A percentile compares a stretch with the other conserved stretches of the same genome.
Evolutionary conservation across 306 rosid species (phyloP).

Genomic region (Hippophae tibetana): DNA sequence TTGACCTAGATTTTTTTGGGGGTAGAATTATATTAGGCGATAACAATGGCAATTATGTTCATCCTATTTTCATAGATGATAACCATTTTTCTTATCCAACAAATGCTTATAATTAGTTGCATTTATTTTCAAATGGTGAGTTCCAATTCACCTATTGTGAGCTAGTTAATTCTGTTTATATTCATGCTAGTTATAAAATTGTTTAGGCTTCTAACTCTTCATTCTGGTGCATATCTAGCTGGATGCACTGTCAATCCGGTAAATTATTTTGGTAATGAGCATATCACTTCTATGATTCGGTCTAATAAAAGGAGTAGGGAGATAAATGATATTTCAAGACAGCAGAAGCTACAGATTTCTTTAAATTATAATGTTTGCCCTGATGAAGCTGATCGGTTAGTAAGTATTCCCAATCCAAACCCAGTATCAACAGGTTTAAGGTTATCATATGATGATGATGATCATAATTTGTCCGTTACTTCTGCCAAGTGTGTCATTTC

Average conservation of each 20-base stretch:
- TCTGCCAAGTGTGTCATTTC: slow-evolving; percentile 33
- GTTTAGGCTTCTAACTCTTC: too few relatives aligned
- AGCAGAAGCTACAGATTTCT: slow-evolving; percentile 6
- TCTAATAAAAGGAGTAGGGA: too few relatives aligned
- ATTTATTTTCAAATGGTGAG: slow-evolving; percentile 74
- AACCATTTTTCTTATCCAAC: slow-evolving; percentile 45
- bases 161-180: not conserved
- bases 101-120: slow-evolving; percentile 62
- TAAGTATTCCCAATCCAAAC: slow-evolving; percentile 17
- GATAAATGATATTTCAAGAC: too few relatives aligned
- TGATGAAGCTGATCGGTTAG: slow-evolving; percentile 11
- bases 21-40: slow-evolving; percentile 58
- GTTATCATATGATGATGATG: slow-evolving; percentile 29
- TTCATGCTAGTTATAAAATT: not conserved
- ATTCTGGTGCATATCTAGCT: too few relatives aligned
- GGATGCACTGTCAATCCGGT: too few relatives aligned
- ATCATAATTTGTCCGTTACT: slow-evolving; percentile 37
- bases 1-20: slow-evolving; percentile 12
- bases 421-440: slow-evolving; percentile 19
- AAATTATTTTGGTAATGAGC: too few relatives aligned
- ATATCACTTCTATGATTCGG: too few relatives aligned
- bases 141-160: slow-evolving; percentile 15
- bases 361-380: slow-evolving; percentile 6
- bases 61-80: slow-evolving; percentile 65
- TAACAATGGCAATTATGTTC: slow-evolving; percentile 53